Base-by-base conservation (phyloP, 2,329 filamentous ascomycete genomes). In the Thyridium curvatum region DNA sequence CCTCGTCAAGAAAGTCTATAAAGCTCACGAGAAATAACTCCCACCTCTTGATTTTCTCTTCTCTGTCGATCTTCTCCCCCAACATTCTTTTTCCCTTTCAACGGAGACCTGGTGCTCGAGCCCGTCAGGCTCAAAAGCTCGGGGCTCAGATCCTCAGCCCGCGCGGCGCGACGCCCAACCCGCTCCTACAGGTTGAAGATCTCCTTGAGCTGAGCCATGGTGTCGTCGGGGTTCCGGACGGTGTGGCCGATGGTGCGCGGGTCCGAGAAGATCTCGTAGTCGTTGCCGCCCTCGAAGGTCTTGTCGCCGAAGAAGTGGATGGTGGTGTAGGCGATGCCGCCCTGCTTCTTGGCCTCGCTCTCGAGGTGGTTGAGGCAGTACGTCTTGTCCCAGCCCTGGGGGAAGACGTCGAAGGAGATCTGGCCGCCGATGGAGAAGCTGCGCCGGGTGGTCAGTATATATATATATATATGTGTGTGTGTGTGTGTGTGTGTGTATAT, bases 271-370 rank as follows among this genome's bases (percentile, higher is more conserved):
- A 98, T 96, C 71, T 97, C 91, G 60, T 82, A 91, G 66, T 98
- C 93, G 62, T 97, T 98, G 45, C 93, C 93, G 47, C 93, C 91
- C 61, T 82, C 66, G 58, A 79, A 82, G 18, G 86, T 86, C 82
- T 97, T 98, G 74, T 98, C 93, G 49, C 93, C 93, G 55, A 97
- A 98, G 77, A 97, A 97, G 72, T 97, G 93, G 52, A 97, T 84
- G 33, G 78, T 91, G 51, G 79, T 86, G 72, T 91, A 97, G 17
- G 81, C 68, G 46, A 94, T 70, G 46, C 84, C 82, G 54, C 78
- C 82, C 31, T 75, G 71, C 60, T 75, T 72, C 66, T 74, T 68
- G 47, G 84, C 82, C 62, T 96, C 90, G 47, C 75, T 75, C 68
- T 93, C 87, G 45, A 97, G 71, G 65, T 96, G 90, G 52, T 78